Evolutionary conservation across 2,329 filamentous ascomycete species (phyloP).

Genomic region (Hypoxylon sp.): DNA sequence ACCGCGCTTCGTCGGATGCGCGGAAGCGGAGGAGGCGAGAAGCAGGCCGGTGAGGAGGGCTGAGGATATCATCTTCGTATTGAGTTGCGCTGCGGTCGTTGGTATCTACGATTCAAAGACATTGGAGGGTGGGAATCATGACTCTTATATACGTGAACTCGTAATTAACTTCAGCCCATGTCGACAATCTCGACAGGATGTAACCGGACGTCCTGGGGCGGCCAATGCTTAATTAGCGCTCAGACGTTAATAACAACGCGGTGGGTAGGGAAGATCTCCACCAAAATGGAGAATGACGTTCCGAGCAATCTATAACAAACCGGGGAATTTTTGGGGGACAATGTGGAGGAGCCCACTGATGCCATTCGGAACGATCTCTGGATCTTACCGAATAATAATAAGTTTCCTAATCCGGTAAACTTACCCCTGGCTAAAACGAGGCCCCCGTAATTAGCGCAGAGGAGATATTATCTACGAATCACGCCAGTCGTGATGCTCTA

Average conservation of each 20-base stretch:
- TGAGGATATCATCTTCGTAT: conserved; percentile 46
- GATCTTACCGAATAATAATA: conserved; percentile 39
- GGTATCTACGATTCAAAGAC: not conserved
- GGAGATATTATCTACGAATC: conserved; percentile 31
- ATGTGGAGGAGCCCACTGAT: conserved; percentile 40
- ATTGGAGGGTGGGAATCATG: conserved; percentile 6
- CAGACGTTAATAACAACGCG: conserved; percentile 16
- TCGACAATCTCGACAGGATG: conserved; percentile 10
- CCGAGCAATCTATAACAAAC: conserved; percentile 48
- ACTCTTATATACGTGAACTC: conserved; percentile 28
- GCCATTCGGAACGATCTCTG: conserved; percentile 42
- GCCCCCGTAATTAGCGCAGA: conserved; percentile 27
- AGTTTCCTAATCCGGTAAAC: conserved; percentile 24
- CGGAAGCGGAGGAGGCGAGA: conserved; percentile 43
- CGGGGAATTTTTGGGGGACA: conserved; percentile 35
- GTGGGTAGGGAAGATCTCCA: conserved; percentile 37
- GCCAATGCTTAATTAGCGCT: conserved; percentile 21
- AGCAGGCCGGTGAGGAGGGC: conserved; percentile 44
- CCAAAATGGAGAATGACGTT: conserved; percentile 46
- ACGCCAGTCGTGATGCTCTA: conserved; percentile 28
- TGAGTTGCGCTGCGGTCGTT: conserved; percentile 15
- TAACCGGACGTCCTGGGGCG: conserved; percentile 39
- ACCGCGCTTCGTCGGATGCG: conserved; percentile 43
- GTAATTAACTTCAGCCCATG: conserved; percentile 10
- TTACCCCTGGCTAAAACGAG: conserved; percentile 46